phyloP scores from a whole-genome alignment of 2,329 filamentous ascomycete genomes.

The Drechslerella stenobrocha region DNA sequence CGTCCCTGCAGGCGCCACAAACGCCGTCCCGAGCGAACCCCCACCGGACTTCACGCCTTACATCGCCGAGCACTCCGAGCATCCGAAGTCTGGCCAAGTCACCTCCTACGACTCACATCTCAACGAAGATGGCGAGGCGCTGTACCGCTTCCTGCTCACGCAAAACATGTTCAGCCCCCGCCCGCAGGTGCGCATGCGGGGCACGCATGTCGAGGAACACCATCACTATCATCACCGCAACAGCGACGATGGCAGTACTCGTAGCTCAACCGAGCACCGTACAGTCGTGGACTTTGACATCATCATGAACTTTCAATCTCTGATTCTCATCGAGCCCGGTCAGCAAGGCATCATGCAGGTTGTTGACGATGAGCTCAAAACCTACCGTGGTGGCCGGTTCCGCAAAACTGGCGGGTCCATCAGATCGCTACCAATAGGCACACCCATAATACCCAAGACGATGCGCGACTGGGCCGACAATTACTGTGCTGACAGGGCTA shows the following conservation, averaged over 20 bases:
- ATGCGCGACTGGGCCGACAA: conserved; percentile 69
- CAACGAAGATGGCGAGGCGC: conserved; percentile 52
- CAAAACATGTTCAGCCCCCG: conserved; percentile 47
- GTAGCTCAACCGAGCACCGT: conserved; percentile 59
- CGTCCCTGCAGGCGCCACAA: conserved; percentile 27
- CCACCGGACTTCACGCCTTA: conserved; percentile 40
- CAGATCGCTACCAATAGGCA: conserved; percentile 53
- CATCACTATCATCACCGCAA: conserved; percentile 31
- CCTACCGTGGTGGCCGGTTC: conserved; percentile 67
- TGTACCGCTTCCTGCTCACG: conserved; percentile 51
- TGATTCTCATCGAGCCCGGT: conserved; percentile 59
- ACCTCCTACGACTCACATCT: conserved; percentile 52
- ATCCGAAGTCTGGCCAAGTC: conserved; percentile 29
- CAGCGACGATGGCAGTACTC: conserved; percentile 54
- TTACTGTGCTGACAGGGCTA: conserved; percentile 65
- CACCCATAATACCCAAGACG: conserved; percentile 55
- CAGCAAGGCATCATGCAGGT: conserved; percentile 60
- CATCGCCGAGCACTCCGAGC: conserved; percentile 30
- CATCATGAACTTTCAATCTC: conserved; percentile 64
- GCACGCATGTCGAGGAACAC: conserved; percentile 54
- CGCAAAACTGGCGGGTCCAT: conserved; percentile 58
- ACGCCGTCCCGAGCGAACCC: conserved; percentile 25
- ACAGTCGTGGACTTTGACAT: conserved; percentile 65
- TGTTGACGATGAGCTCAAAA: conserved; percentile 64
- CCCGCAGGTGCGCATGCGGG: conserved; percentile 52